phyloP scores from a whole-genome alignment of 163 green algal genomes.

The Trebouxia gelatinosa region DNA sequence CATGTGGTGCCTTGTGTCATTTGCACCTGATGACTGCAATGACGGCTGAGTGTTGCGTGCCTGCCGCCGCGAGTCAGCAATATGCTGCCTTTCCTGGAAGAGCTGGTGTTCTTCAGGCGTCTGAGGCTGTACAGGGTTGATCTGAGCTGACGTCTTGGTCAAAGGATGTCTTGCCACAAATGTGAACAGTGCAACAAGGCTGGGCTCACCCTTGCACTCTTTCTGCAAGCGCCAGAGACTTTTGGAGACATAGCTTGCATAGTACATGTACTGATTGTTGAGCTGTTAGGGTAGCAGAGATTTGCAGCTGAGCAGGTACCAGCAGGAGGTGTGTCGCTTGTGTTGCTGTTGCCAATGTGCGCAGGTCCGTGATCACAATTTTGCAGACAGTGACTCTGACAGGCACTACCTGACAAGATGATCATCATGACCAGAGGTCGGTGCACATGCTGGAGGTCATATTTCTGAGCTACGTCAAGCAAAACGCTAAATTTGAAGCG shows the following conservation, averaged over 20 bases:
- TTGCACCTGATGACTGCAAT: background rate
- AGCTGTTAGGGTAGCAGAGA: too few relatives aligned
- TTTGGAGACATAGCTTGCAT: too few relatives aligned
- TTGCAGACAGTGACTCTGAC: background rate
- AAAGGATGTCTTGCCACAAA: slow-evolving; percentile 75
- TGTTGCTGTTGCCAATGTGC: background rate
- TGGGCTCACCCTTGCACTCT: slow-evolving; percentile 34
- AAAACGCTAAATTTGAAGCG: too few relatives aligned
- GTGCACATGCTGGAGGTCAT: background rate
- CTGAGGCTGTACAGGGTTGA: slow-evolving; percentile 60
- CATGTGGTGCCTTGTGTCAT: background rate
- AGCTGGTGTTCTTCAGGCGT: slow-evolving; percentile 40
- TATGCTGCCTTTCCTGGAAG: slow-evolving; percentile 51
- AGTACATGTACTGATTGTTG: too few relatives aligned
- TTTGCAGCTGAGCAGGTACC: background rate
- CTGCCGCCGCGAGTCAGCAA: slow-evolving; percentile 52
- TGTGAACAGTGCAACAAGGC: slow-evolving; percentile 67
- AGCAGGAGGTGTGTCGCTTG: background rate
- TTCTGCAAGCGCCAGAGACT: slow-evolving; percentile 33
- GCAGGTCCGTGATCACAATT: background rate
- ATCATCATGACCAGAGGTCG: too few relatives aligned
- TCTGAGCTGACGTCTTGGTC: slow-evolving; percentile 28
- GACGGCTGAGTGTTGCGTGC: slow-evolving; percentile 40
- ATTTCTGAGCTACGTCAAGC: too few relatives aligned
- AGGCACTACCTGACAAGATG: background rate